Conservation (phyloP, 495 filamentous ascomycete species). For the Podospora pseudoanserina region DNA sequence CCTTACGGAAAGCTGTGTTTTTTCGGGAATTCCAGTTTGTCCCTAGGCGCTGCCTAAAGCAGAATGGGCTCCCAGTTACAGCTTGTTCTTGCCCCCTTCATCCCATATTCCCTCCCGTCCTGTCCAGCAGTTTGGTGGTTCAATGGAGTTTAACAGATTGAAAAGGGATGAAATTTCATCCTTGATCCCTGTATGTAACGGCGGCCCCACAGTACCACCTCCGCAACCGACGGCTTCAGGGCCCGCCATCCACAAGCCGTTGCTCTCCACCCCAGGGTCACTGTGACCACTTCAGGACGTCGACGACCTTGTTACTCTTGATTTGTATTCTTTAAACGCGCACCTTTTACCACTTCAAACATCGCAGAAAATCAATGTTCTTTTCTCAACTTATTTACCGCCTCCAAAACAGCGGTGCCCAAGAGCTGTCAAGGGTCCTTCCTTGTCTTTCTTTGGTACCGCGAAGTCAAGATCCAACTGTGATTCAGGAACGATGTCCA, state of each 20-base stretch:
- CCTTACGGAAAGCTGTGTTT: background rate
- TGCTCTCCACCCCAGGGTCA: background rate
- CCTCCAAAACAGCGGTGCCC: too few relatives aligned
- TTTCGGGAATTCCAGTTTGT: background rate
- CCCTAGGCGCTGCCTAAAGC: background rate
- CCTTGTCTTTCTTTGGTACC: background rate
- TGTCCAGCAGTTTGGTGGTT: background rate
- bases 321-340: too few relatives aligned
- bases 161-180: conserved; percentile 4
- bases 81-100: background rate
- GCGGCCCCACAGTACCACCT: background rate
- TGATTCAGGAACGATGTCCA: too few relatives aligned
- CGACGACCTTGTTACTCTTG: too few relatives aligned
- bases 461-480: background rate
- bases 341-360: background rate
- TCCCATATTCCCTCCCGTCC: conserved; percentile 3
- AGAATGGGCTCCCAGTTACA: background rate
- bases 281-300: too few relatives aligned
- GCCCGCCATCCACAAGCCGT: conserved; percentile 11
- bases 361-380: background rate
- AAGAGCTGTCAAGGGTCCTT: background rate
- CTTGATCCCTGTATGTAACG: conserved; percentile 9
- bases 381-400: background rate
- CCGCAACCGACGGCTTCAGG: conserved; percentile 9
- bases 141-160: conserved; percentile 1